Base-by-base conservation (phyloP, 805 yeast genomes). In the Clavispora asparagi region DNA sequence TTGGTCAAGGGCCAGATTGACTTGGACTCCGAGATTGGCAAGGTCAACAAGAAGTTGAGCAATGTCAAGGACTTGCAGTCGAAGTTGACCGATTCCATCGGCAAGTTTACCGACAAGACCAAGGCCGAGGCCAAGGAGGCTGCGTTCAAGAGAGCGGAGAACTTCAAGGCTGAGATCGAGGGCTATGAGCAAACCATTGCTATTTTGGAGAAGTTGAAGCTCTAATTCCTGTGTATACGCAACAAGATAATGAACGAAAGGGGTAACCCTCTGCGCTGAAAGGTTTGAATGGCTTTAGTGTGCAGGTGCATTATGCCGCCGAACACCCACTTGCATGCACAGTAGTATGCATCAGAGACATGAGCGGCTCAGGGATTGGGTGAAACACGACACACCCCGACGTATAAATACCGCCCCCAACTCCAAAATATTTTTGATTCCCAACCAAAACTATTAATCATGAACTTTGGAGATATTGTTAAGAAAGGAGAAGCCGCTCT, bases 1-100 rank as follows among this genome's bases (percentile, higher is more conserved):
- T 76, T 94, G 64, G 97, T 92, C 47, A 91, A 89, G 76, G 99
- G 98, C 45, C 91, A 86, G 63, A 83, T 94, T 56, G 97, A 92
- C 66, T 79, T 91, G 56, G 97, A 90, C 59, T 85, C 85, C 46
- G 98, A 94, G 72, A 87, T 94, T 59, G 62, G 74, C 56, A 94
- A 92, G 77, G 94, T 90, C 33, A 67, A 74, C 59, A 81, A 81
- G 77, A 92, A 87, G 73, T 76, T 91, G 59, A 77, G 67, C 49
- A 85, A 84, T 66, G 79, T 84, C 39, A 66, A 71, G 55, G 83
- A 79, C 57, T 70, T 79, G 52, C 77, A 79, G 60, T 76, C 74
- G 52, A 77, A 79, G 60, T 76, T 87, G 50, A 81, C 82, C 54
- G 92, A 89, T 70, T 77, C 83, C 41, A 80, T 88, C 55, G 74